phyloP scores from a whole-genome alignment of 306 rosid species.

The Lathyrus oleraceus region DNA sequence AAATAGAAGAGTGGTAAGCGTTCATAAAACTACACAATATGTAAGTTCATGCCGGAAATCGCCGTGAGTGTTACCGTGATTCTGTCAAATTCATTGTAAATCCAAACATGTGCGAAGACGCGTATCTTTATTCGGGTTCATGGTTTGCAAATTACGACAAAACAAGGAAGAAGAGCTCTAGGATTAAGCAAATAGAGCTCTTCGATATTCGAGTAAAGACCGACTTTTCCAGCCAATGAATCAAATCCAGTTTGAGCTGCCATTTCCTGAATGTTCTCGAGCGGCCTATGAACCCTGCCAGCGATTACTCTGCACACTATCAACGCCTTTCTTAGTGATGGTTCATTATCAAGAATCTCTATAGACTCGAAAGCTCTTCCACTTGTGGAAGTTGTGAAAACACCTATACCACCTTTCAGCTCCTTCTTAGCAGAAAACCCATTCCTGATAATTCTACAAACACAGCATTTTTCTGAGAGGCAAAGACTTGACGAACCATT shows the following conservation, averaged over 20 bases:
- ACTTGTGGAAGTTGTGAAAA: conserved; percentile 92
- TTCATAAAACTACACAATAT: conserved; percentile 43
- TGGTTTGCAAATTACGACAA: conserved; percentile 83
- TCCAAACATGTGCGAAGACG: background rate
- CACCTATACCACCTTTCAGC: conserved; percentile 81
- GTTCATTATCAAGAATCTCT: conserved; percentile 38
- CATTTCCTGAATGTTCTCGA: conserved; percentile 79
- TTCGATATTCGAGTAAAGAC: conserved; percentile 80
- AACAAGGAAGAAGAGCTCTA: conserved; percentile 93
- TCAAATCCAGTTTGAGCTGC: conserved; percentile 77
- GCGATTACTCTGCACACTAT: conserved; percentile 96
- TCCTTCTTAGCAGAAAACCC: conserved; percentile 88
- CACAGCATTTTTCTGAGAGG: conserved; percentile 69
- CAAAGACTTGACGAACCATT: conserved; percentile 82
- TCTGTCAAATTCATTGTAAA: background rate
- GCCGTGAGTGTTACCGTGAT: background rate
- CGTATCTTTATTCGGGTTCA: conserved; percentile 48
- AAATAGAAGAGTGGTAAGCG: background rate
- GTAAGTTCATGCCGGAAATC: background rate
- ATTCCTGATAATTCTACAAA: conserved; percentile 80
- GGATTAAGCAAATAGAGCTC: conserved; percentile 88
- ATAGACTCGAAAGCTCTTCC: conserved; percentile 80
- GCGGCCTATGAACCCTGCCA: conserved; percentile 88
- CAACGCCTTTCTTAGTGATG: conserved; percentile 56
- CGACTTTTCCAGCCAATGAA: conserved; percentile 90